These are phyloP conservation scores for Tolypocladium guangdongense DNA, from an alignment of 2,329 filamentous ascomycete genomes.

Conservation along the genomic window DNA sequence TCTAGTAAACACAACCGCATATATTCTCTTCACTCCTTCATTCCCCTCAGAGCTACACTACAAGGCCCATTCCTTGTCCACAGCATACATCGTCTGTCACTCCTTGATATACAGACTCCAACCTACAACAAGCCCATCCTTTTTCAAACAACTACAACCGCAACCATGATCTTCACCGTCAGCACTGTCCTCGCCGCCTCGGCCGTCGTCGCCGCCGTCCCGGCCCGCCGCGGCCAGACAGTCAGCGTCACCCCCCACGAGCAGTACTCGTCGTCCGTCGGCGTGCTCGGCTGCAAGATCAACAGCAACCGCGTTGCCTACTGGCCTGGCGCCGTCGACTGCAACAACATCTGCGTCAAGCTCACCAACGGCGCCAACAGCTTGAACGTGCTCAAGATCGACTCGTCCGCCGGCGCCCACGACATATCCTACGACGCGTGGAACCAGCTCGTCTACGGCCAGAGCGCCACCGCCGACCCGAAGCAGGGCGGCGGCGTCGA, in stretches of 20 bases:
- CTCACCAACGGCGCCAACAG: conserved; percentile 35
- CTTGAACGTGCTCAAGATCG: conserved; percentile 47
- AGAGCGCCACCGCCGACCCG: conserved; percentile 33
- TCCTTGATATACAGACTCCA: not conserved
- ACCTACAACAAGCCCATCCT: not conserved
- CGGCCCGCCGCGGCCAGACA: not conserved
- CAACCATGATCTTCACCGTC: conserved; percentile 1
- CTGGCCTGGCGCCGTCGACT: conserved; percentile 43
- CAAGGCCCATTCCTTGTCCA: not conserved
- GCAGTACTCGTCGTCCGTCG: conserved; percentile 43
- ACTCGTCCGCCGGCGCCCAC: conserved; percentile 43
- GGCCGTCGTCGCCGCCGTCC: not conserved
- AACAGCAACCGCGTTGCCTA: conserved; percentile 51
- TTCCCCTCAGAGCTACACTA: not conserved
- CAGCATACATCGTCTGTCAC: too few species aligned
- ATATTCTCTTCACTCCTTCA: not conserved
- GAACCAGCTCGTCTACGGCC: conserved; percentile 44
- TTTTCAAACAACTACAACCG: not conserved
- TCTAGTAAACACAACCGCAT: not conserved
- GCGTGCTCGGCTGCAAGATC: conserved; percentile 50
- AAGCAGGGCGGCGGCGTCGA: conserved; percentile 35
- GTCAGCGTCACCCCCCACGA: conserved; percentile 40
- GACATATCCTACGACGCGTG: conserved; percentile 53
- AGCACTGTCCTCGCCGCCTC: conserved; percentile 1
- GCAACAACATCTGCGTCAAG: conserved; percentile 46